phyloP scores from a whole-genome alignment of 345 rosid genomes.

The Viola odorata region DNA sequence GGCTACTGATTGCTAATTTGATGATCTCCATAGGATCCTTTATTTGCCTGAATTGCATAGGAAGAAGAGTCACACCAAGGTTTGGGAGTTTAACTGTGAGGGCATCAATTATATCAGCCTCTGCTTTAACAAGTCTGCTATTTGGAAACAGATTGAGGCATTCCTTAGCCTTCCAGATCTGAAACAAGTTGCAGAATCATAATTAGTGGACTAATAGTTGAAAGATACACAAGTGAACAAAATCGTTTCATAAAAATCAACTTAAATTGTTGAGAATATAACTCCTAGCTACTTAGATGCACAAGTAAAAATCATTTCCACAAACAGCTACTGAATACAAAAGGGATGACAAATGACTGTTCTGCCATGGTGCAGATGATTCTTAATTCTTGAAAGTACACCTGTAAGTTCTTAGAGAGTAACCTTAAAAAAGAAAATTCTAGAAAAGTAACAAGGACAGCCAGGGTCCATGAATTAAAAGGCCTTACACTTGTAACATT shows the following conservation, averaged over 20 bases:
- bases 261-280: neutral
- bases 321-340: no score
- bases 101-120: constrained; percentile 77
- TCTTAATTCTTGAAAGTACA: no score
- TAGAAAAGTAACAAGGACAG: no score
- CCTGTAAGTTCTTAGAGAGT: no score
- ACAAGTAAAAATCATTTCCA: no score
- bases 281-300: neutral
- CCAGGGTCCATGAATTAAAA: no score
- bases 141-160: constrained; percentile 75
- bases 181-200: constrained; percentile 25
- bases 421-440: no score
- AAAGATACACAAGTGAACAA: neutral
- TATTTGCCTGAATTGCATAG: constrained; percentile 90
- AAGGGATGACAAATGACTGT: no score
- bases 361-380: no score
- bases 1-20: constrained; percentile 84
- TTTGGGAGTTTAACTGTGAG: constrained; percentile 83
- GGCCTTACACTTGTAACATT: no score
- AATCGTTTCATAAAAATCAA: neutral
- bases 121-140: constrained; percentile 77
- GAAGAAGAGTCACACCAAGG: constrained; percentile 86
- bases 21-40: constrained; percentile 95
- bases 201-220: constrained; percentile 4
- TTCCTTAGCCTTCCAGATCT: constrained; percentile 99